A percentile compares a stretch with the other conserved stretches of the same genome.
phyloP scores from a whole-genome alignment of 2,329 filamentous ascomycete species.

The Zarea fungicola region DNA sequence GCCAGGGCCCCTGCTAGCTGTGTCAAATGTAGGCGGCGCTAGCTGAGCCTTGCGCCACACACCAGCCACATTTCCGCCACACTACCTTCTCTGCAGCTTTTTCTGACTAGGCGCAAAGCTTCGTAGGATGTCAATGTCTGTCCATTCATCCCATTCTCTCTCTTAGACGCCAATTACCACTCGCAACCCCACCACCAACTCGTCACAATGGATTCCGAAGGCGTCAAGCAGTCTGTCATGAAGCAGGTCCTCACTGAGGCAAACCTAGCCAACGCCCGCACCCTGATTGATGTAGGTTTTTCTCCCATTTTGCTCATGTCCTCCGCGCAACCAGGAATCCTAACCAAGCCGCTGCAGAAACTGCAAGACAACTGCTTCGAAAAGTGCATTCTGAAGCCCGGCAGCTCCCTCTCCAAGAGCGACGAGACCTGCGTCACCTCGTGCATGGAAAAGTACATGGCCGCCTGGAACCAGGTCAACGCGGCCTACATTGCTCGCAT shows the following conservation, averaged over 20 bases:
- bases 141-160: neutral
- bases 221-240: conserved; percentile 57
- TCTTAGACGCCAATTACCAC: no score
- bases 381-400: conserved; percentile 67
- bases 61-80: conserved; percentile 2
- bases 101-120: neutral
- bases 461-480: conserved; percentile 71
- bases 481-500: conserved; percentile 59
- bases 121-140: neutral
- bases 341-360: conserved; percentile 49
- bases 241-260: conserved; percentile 60
- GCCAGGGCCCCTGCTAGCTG: neutral
- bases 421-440: conserved; percentile 67
- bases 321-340: neutral
- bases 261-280: conserved; percentile 62
- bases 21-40: neutral
- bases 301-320: neutral
- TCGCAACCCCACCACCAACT: no score
- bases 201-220: conserved; percentile 50
- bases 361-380: conserved; percentile 79
- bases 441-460: conserved; percentile 84
- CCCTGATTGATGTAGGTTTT: conserved; percentile 60
- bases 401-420: conserved; percentile 57
- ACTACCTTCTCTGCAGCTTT: neutral
- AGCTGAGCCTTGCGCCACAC: conserved; percentile 4